These are phyloP conservation scores for Neonectria neomacrospora DNA, from an alignment of 2,329 filamentous ascomycete species.

Conservation along the genomic window DNA sequence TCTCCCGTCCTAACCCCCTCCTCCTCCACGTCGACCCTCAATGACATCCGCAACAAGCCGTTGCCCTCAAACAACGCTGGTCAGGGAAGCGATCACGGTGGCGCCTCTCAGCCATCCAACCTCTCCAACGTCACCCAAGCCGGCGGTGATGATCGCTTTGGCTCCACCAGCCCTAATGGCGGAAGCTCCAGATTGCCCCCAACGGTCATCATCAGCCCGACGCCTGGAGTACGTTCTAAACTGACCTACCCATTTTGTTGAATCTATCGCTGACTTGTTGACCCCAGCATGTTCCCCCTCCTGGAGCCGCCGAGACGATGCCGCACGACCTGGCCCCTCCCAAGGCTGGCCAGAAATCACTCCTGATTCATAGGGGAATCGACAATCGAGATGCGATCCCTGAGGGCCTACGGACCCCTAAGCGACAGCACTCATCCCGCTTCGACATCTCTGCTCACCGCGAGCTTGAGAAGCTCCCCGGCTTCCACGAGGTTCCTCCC, in stretches of 20 bases:
- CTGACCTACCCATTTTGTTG: neutral
- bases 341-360: conserved; percentile 88
- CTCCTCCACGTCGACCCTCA: conserved; percentile 88
- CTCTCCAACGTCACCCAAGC: conserved; percentile 52
- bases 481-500: conserved; percentile 96
- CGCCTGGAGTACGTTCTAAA: conserved; percentile 77
- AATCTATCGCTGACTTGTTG: conserved; percentile 25
- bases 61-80: conserved; percentile 67
- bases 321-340: conserved; percentile 95
- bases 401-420: conserved; percentile 93
- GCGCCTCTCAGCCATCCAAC: conserved; percentile 54
- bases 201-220: conserved; percentile 94
- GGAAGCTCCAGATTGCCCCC: conserved; percentile 69
- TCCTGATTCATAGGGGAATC: conserved; percentile 83
- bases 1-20: conserved; percentile 80
- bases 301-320: conserved; percentile 96
- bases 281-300: conserved; percentile 82
- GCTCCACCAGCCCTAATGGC: conserved; percentile 51
- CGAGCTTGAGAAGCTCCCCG: conserved; percentile 95
- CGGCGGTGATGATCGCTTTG: conserved; percentile 56
- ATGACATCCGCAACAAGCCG: conserved; percentile 86
- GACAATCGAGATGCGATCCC: conserved; percentile 93
- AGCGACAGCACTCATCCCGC: conserved; percentile 95
- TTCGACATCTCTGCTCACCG: conserved; percentile 98
- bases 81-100: conserved; percentile 56